A percentile compares a stretch with the other conserved stretches of the same genome.
Evolutionary conservation across 192 early-diverging fungal genomes (phyloP).

Genomic region (Backusella luteola): DNA sequence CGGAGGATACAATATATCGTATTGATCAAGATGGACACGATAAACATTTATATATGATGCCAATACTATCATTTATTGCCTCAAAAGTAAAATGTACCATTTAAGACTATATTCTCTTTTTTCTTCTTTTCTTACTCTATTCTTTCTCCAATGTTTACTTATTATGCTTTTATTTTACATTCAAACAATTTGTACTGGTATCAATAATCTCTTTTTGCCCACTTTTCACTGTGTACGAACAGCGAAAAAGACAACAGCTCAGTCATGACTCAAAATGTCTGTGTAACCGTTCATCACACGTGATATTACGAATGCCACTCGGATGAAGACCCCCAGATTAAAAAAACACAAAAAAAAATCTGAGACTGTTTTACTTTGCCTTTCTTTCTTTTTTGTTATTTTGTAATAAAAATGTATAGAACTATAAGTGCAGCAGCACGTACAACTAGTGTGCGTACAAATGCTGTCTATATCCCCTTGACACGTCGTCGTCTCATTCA

Average conservation of each 20-base stretch:
- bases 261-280: neutral
- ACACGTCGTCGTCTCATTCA: neutral
- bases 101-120: neutral
- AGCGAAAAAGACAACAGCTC: neutral
- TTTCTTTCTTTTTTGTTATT: conserved; percentile 3
- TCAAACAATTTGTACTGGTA: too few species aligned
- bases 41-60: too few species aligned
- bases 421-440: neutral
- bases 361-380: neutral
- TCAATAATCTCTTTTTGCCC: neutral
- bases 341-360: conserved; percentile 9
- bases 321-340: neutral
- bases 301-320: neutral
- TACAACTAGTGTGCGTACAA: neutral
- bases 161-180: too few species aligned
- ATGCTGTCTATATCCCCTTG: neutral
- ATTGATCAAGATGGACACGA: too few species aligned
- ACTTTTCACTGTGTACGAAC: neutral
- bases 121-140: too few species aligned
- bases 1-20: too few species aligned
- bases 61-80: neutral
- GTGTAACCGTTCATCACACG: neutral
- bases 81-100: neutral
- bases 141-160: too few species aligned
- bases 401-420: neutral